Evolutionary conservation across 768 basidiomycete species (phyloP), one percentile per base, ranked within the genome.

Genomic region (Neoboletus subvelutipes): DNA sequence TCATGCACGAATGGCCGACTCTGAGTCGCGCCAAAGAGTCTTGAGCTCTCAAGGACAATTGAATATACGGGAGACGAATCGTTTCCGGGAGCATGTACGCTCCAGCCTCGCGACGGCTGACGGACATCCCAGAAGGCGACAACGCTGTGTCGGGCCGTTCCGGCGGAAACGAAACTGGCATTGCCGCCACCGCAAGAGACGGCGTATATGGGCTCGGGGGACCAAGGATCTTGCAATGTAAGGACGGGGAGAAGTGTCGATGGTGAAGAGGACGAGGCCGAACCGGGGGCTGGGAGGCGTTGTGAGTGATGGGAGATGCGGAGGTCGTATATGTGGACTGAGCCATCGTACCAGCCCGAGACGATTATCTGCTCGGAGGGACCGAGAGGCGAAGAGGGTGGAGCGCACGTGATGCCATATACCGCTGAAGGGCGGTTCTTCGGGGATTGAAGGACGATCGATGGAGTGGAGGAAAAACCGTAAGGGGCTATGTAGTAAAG

Each of bases 91-190:
- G 86, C 86, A 67, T 92, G 83, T 7, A 91, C 84, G 62, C 87
- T 90, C 86, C 88, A 91, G 4, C 92, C 90, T 28, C 50, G 64
- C 4, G 65, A 71, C 0, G 87, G 80, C 20, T 74, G 77, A 10
- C 91, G 84, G 31, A 90, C 77, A 67, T 94, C 92, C 88, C 90
- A 94, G 60, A 93, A 85, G 3, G 88, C 83, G 54, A 94, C 82
- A 22, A 92, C 82, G 56, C 86, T 82, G 65, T 93, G 87, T 11
- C 87, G 79, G 8, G 89, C 89, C 13, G 84, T 83, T 12, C 92
- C 92, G 3, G 89, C 90, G 5, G 88, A 84, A 46, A 94, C 76
- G 63, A 88, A 80, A 54, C 79, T 80, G 12, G 78, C 77, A 17
- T 77, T 77, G 0, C 89, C 90, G 8, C 90, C 91, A 29, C 91